These are phyloP conservation scores for Aspergillus funiculosus DNA, from an alignment of 495 filamentous ascomycete species.

Conservation along the genomic window DNA sequence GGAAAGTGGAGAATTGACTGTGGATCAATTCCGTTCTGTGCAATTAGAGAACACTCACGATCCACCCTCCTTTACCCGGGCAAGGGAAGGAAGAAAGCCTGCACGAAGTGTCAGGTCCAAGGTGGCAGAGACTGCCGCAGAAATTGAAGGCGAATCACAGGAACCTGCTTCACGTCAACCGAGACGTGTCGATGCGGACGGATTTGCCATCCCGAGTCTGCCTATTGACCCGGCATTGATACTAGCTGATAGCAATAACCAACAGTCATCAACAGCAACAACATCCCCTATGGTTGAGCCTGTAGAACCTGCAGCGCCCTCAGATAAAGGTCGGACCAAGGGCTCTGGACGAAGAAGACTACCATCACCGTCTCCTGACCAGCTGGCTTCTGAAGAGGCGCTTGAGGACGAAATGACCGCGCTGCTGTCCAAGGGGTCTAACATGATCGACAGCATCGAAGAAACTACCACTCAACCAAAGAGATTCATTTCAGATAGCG, in stretches of 20 bases:
- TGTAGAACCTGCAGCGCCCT: constrained; percentile 21
- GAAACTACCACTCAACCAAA: constrained; percentile 5
- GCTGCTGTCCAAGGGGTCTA: constrained; percentile 35
- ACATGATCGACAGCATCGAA: constrained; percentile 32
- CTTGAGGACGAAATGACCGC: constrained; percentile 40
- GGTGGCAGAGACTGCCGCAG: constrained; percentile 44
- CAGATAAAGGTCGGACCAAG: constrained; percentile 28
- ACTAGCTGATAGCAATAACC: constrained; percentile 14
- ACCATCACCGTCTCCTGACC: constrained; percentile 33
- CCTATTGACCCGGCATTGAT: constrained; percentile 42
- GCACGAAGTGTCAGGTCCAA: constrained; percentile 33
- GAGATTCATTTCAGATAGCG: constrained; percentile 35
- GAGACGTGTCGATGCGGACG: constrained; percentile 42
- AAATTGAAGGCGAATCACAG: constrained; percentile 33
- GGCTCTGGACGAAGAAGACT: constrained; percentile 23
- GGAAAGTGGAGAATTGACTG: constrained; percentile 68
- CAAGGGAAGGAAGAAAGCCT: constrained; percentile 43
- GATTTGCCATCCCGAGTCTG: constrained; percentile 44
- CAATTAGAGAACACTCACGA: constrained; percentile 62
- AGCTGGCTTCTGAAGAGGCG: constrained; percentile 41
- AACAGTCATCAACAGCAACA: constrained; percentile 22
- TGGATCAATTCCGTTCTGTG: constrained; percentile 77
- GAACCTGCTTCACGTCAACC: constrained; percentile 22
- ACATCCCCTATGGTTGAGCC: constrained; percentile 23
- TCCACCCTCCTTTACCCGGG: constrained; percentile 75